Evolutionary conservation across 257 asterid genomes (phyloP), one percentile per base, ranked within the genome.

Genomic region (Plantago elongata): DNA sequence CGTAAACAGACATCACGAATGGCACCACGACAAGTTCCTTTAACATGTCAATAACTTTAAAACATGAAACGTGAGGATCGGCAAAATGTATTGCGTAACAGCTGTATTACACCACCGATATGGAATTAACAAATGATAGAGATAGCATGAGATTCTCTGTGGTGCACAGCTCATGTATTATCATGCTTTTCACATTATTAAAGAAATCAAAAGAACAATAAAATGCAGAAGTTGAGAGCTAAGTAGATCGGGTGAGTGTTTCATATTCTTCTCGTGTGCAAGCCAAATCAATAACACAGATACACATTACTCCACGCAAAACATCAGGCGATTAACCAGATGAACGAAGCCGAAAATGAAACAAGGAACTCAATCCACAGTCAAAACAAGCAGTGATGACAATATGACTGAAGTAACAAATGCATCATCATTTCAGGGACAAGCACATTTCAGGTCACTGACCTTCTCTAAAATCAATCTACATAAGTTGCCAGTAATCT

Each of bases 41-140:
- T 34, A 34, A 34, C 40, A 34, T 7, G 40, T 34, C 40, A 34
- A 34, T 34, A 34, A 34, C 40, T 34, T 34, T 34, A 34, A 22
- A 34, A 34, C 40, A 34, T 34, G 40, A 34, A 34, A 34, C 8
- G 40, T 34, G 40, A 34, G 69, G 40, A 16, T 55, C 45, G 59
- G 30, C 60, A 6, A 0, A 13, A 61, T 57, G 60, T 44, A 3
- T 69, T 50, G 51, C 64, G 37, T 50, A 54, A 64, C 57, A 68
- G 64, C 61, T 68, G 46, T 48, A 65, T 67, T 69, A 69, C 49
- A 30, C 60, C 62, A 72, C 45, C 62, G 34, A 45, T 57, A 62
- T 64, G 60, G 45, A 64, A 54, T 22, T 62, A 30, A 13, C 27
- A 63, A 54, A 64, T 69, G 61, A 69, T 70, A 14, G 6, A 56